phyloP scores from a whole-genome alignment of 129 eudicot species.

The Glebionis coronaria region DNA sequence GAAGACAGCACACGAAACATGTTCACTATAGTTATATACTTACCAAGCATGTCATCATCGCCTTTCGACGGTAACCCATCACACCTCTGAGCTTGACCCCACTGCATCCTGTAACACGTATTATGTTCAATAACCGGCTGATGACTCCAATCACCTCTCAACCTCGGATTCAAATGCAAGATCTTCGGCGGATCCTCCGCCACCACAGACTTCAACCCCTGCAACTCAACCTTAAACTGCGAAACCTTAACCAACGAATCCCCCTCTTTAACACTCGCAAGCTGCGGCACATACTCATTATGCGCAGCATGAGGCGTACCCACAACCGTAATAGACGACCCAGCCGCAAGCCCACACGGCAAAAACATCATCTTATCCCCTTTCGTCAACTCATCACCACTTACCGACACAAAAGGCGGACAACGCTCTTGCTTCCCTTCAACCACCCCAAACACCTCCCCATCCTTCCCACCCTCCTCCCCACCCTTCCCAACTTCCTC shows the following conservation, averaged over 20 bases:
- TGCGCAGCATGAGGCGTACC: conserved; percentile 91
- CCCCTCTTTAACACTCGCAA: conserved; percentile 42
- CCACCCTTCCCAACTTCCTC: conserved; percentile 51
- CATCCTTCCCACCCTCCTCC: conserved; percentile 41
- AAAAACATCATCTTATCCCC: conserved; percentile 63
- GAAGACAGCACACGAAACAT: neutral
- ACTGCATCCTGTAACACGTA: conserved; percentile 96
- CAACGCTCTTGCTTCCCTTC: conserved; percentile 84
- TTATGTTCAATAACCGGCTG: conserved; percentile 92
- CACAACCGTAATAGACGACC: conserved; percentile 82
- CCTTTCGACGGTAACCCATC: conserved; percentile 74
- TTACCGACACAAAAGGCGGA: conserved; percentile 67
- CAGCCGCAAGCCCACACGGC: conserved; percentile 96
- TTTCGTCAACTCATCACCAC: conserved; percentile 60
- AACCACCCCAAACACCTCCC: conserved; percentile 34
- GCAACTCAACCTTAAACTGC: conserved; percentile 89
- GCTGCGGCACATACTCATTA: conserved; percentile 76
- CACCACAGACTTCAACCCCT: conserved; percentile 80
- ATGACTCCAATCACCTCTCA: conserved; percentile 98
- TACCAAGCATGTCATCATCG: conserved; percentile 87
- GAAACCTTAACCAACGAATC: conserved; percentile 68
- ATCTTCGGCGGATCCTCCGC: conserved; percentile 98
- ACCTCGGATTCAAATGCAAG: conserved; percentile 83
- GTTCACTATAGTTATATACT: conserved; percentile 13
- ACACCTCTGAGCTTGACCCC: conserved; percentile 92